Conservation (phyloP, 2,329 filamentous ascomycete species). For the Ascochyta pisi region DNA sequence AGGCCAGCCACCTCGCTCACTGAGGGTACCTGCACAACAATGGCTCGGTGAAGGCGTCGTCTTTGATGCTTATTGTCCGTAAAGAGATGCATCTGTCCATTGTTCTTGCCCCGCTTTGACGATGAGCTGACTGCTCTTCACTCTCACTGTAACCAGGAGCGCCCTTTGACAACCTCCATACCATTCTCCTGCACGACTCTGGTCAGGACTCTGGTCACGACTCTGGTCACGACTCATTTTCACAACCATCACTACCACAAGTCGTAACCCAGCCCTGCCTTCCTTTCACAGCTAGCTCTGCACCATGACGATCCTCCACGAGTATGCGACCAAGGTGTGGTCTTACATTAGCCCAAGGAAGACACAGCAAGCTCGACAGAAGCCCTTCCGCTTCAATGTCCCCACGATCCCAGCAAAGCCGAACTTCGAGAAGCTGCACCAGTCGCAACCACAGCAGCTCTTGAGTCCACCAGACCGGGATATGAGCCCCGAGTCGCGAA, state of each 20-base stretch:
- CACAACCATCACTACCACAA: background rate
- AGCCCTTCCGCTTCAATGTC: constrained; percentile 49
- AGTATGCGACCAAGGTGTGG: constrained; percentile 50
- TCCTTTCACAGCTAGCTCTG: background rate
- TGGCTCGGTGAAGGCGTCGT: constrained; percentile 22
- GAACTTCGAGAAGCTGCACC: constrained; percentile 3
- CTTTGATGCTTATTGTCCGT: constrained; percentile 23
- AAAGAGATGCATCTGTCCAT: constrained; percentile 8
- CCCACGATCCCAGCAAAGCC: constrained; percentile 30
- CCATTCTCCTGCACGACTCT: background rate
- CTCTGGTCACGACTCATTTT: too few species aligned
- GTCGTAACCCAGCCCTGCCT: background rate
- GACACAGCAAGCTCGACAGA: constrained; percentile 44
- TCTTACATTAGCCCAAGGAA: constrained; percentile 53
- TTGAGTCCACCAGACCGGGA: constrained; percentile 23
- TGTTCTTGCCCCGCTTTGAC: constrained; percentile 12
- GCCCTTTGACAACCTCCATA: background rate
- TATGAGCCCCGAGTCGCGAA: constrained; percentile 44
- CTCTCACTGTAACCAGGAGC: constrained; percentile 22
- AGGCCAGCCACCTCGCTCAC: constrained; percentile 20
- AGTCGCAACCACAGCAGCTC: background rate
- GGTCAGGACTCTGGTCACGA: too few species aligned
- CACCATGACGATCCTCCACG: constrained; percentile 42
- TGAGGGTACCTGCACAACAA: constrained; percentile 23
- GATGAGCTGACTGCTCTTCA: constrained; percentile 17